phyloP scores from a whole-genome alignment of 1,139 yeast species.

The Candida pseudoviswanathii region DNA sequence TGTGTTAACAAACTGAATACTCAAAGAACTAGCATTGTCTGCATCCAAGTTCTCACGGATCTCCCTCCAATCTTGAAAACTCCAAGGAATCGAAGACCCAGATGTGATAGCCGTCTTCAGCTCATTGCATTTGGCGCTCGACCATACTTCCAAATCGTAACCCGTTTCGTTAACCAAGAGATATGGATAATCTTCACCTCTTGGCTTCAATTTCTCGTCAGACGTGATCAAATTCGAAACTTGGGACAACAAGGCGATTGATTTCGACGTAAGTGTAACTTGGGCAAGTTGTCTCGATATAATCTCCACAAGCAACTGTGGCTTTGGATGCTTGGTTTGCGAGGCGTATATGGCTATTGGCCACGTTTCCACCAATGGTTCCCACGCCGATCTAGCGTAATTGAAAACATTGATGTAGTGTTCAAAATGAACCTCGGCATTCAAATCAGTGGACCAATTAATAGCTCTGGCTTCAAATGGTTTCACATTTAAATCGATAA shows the following conservation, averaged over 20 bases:
- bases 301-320: conserved; percentile 58
- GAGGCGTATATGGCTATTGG: conserved; percentile 75
- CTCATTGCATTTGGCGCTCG: conserved; percentile 27
- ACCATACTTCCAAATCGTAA: conserved; percentile 77
- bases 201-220: conserved; percentile 56
- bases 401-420: conserved; percentile 81
- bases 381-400: conserved; percentile 94
- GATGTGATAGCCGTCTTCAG: conserved; percentile 42
- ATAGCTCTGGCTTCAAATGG: conserved; percentile 73
- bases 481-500: conserved; percentile 75
- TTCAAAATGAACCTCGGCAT: conserved; percentile 70
- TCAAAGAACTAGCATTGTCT: conserved; percentile 63
- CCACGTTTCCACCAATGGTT: conserved; percentile 90
- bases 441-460: conserved; percentile 90
- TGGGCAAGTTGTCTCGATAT: conserved; percentile 79
- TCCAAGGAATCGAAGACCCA: conserved; percentile 71
- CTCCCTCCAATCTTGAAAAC: conserved; percentile 91
- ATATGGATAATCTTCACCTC: conserved; percentile 87
- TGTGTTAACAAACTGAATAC: conserved; percentile 58
- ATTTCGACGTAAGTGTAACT: conserved; percentile 76
- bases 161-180: conserved; percentile 85
- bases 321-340: conserved; percentile 44
- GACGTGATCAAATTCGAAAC: conserved; percentile 59
- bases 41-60: conserved; percentile 80
- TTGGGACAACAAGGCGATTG: conserved; percentile 76